Conservation (phyloP, 2,329 filamentous ascomycete genomes). For the Trichophaea hybrida region DNA sequence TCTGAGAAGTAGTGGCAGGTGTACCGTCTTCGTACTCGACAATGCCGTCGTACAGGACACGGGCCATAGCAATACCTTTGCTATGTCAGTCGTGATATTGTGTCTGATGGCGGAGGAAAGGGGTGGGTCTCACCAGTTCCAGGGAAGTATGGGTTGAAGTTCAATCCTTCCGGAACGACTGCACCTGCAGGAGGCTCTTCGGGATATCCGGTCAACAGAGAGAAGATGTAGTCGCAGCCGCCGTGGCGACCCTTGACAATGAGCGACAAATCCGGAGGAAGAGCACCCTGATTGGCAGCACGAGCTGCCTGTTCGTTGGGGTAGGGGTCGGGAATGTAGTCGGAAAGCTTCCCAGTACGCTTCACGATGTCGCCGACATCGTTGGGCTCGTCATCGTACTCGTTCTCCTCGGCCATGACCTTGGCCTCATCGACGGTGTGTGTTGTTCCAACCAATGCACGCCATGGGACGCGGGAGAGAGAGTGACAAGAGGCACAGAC, state of each 20-base stretch:
- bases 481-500: constrained; percentile 98
- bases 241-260: constrained; percentile 97
- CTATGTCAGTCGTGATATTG: not conserved
- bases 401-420: constrained; percentile 90
- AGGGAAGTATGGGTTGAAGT: constrained; percentile 99
- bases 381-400: constrained; percentile 97
- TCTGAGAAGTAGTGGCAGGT: constrained; percentile 87
- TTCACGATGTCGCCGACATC: constrained; percentile 97
- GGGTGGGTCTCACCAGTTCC: constrained; percentile 52
- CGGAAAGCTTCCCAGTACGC: constrained; percentile 94
- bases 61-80: constrained; percentile 78
- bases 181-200: constrained; percentile 89
- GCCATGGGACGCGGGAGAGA: constrained; percentile 84
- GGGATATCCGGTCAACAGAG: constrained; percentile 87
- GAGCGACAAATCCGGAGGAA: constrained; percentile 92
- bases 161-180: constrained; percentile 71
- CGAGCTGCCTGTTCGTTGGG: constrained; percentile 98
- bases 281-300: constrained; percentile 93
- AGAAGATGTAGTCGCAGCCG: constrained; percentile 98
- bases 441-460: constrained; percentile 73
- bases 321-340: constrained; percentile 90
- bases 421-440: constrained; percentile 98
- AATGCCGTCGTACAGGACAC: constrained; percentile 91
- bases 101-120: not conserved
- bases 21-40: constrained; percentile 98